phyloP scores from a whole-genome alignment of 75 land plant species.

The Sequoiadendron giganteum region DNA sequence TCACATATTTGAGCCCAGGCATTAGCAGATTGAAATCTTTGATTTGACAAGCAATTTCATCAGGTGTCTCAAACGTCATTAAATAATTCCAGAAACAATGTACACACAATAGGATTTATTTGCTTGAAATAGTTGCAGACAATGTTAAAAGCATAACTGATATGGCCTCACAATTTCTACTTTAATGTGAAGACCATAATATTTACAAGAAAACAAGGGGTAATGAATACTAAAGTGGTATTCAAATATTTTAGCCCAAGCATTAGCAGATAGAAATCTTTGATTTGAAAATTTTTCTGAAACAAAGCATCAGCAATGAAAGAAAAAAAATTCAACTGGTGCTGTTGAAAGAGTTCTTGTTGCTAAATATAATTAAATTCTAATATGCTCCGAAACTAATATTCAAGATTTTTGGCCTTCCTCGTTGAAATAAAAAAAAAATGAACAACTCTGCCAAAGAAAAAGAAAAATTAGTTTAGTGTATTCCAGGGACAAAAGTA shows the following conservation, averaged over 20 bases:
- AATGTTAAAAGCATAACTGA: neutral
- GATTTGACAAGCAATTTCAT: neutral
- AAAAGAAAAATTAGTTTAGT: neutral
- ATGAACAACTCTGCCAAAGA: neutral
- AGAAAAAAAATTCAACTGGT: neutral
- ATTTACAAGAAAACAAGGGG: neutral
- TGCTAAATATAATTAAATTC: neutral
- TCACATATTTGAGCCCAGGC: neutral
- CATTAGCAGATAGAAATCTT: neutral
- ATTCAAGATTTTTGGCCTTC: neutral
- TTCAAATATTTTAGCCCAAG: neutral
- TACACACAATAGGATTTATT: neutral
- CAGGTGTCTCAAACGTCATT: neutral
- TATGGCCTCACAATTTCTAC: neutral
- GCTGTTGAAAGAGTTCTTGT: neutral
- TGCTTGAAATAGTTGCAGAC: neutral
- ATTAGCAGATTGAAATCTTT: neutral
- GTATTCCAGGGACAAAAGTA: neutral
- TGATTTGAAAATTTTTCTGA: neutral
- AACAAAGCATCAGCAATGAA: neutral
- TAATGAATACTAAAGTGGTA: neutral
- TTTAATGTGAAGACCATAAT: neutral
- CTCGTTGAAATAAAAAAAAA: neutral
- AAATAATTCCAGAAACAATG: neutral
- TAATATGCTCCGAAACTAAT: neutral